These are phyloP conservation scores for Diplodia seriata DNA, from an alignment of 2,329 filamentous ascomycete genomes.

Conservation along the genomic window DNA sequence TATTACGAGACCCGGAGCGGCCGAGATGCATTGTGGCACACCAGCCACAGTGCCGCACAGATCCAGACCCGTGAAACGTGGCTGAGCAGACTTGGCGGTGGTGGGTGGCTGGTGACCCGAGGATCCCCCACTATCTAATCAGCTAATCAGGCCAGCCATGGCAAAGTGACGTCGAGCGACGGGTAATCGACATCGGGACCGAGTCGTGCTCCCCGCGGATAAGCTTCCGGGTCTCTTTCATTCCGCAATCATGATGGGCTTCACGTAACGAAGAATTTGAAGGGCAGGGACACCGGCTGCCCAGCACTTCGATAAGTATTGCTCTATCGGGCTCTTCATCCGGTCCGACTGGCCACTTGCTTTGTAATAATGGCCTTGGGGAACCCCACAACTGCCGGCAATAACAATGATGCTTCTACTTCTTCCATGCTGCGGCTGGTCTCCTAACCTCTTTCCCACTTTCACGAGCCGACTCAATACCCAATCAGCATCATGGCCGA, in stretches of 20 bases:
- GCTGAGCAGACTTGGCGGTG: background rate
- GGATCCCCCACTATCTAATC: slow-evolving; percentile 6
- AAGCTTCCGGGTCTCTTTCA: background rate
- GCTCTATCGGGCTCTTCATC: slow-evolving; percentile 14
- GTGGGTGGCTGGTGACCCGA: background rate
- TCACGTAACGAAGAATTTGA: slow-evolving; percentile 7
- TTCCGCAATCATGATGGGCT: background rate
- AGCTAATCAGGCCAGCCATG: background rate
- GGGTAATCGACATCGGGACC: slow-evolving; percentile 1
- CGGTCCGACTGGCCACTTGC: slow-evolving; percentile 14
- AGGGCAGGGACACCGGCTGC: slow-evolving; percentile 9
- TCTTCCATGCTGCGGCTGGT: slow-evolving; percentile 1
- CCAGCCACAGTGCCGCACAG: background rate
- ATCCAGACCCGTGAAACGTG: background rate
- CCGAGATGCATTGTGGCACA: background rate
- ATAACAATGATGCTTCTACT: background rate
- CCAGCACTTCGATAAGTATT: background rate
- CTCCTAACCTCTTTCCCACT: background rate
- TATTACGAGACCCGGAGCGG: slow-evolving; percentile 17
- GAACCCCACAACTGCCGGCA: slow-evolving; percentile 21
- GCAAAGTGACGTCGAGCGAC: slow-evolving; percentile 10
- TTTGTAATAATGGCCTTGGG: slow-evolving; percentile 31
- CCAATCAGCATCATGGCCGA: slow-evolving; percentile 21
- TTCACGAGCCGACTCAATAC: background rate
- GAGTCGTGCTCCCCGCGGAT: background rate